A percentile compares a stretch with the other conserved stretches of the same genome.
phyloP scores from a whole-genome alignment of 257 asterid genomes.

The Solanum pinnatisectum region DNA sequence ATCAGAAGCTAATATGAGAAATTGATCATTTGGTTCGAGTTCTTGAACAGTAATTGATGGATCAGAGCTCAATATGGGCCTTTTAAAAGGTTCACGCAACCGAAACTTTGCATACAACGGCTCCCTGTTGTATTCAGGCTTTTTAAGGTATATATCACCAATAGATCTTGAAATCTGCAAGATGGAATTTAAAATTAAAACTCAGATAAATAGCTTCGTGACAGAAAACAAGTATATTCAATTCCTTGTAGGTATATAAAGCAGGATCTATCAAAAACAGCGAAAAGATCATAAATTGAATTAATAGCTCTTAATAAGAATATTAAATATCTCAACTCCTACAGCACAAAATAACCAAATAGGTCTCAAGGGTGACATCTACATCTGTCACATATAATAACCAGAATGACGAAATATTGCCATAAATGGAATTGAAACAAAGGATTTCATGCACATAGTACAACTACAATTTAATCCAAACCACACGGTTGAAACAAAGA shows the following conservation, averaged over 20 bases:
- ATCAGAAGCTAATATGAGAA: slow-evolving; percentile 6
- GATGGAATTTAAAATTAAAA: background rate
- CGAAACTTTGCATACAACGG: slow-evolving; percentile 42
- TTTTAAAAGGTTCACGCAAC: slow-evolving; percentile 27
- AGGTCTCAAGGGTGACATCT: background rate
- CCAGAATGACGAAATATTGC: background rate
- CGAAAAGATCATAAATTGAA: background rate
- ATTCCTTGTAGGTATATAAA: background rate
- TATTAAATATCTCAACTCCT: background rate
- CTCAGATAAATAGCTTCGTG: background rate
- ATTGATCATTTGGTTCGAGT: slow-evolving; percentile 3
- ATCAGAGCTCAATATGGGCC: slow-evolving; percentile 32
- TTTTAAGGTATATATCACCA: slow-evolving; percentile 45
- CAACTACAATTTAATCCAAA: background rate
- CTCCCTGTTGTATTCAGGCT: slow-evolving; percentile 40
- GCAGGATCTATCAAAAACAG: background rate
- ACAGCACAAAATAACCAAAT: background rate
- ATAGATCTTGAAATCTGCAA: slow-evolving; percentile 42
- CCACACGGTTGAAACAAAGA: background rate
- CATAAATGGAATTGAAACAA: background rate
- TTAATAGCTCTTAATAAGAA: background rate
- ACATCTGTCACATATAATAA: background rate
- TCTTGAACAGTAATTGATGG: slow-evolving; percentile 5
- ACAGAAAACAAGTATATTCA: background rate
- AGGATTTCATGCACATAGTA: background rate